phyloP scores from a whole-genome alignment of 192 early-diverging fungal species.

The Mortierella antarctica region DNA sequence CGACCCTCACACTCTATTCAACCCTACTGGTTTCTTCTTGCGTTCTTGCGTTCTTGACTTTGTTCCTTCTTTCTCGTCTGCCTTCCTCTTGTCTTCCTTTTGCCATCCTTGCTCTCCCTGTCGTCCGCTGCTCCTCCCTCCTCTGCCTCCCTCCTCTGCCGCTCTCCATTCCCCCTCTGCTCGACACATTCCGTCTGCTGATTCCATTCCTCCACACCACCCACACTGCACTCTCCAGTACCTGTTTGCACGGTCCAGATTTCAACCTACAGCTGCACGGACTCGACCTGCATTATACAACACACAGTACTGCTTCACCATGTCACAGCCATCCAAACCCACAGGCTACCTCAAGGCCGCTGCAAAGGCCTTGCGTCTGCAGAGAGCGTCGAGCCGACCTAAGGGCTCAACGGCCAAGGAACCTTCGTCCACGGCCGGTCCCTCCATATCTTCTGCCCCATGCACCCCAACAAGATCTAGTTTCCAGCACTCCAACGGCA shows the following conservation, averaged over 20 bases:
- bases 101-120: not conserved
- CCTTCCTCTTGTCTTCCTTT: not conserved
- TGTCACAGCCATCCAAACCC: slow-evolving; percentile 34
- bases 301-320: not conserved
- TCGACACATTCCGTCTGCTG: not conserved
- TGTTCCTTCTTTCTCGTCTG: not conserved
- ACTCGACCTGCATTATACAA: not conserved
- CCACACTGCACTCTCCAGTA: not conserved
- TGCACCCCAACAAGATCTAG: slow-evolving; percentile 12
- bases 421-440: slow-evolving; percentile 1
- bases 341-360: slow-evolving; percentile 30
- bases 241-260: not conserved
- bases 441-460: not conserved
- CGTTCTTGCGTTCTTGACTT: not conserved
- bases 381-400: slow-evolving; percentile 17
- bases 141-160: not conserved
- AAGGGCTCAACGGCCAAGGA: slow-evolving; percentile 26
- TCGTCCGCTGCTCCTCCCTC: not conserved
- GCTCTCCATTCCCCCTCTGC: not conserved
- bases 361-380: slow-evolving; percentile 38
- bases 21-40: not conserved
- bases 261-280: not conserved
- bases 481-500: slow-evolving; percentile 46
- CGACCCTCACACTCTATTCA: too few species aligned
- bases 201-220: not conserved